phyloP scores from a whole-genome alignment of 257 asterid species.

The Ligustrum vulgare region DNA sequence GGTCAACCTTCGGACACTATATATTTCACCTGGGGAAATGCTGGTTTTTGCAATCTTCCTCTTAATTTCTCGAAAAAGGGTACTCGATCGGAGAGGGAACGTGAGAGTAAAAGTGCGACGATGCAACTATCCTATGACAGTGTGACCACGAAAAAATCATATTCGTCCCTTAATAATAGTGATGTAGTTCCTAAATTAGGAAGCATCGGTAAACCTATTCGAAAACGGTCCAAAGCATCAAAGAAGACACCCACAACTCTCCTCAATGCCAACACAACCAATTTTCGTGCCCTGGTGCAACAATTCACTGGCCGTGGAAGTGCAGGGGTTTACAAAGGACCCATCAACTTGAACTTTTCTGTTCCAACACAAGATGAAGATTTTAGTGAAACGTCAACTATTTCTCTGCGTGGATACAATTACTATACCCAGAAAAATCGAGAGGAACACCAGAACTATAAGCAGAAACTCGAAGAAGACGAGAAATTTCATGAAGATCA shows the following conservation, averaged over 20 bases:
- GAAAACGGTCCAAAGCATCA: slow-evolving; percentile 42
- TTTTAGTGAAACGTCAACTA: not conserved
- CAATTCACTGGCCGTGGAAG: slow-evolving; percentile 64
- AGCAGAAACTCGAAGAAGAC: not conserved
- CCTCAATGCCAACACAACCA: slow-evolving; percentile 40
- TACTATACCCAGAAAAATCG: not conserved
- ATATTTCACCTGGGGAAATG: not conserved
- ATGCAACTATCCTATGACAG: not conserved
- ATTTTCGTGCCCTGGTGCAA: slow-evolving; percentile 60
- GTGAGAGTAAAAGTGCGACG: not conserved
- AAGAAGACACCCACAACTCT: slow-evolving; percentile 41
- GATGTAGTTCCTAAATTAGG: slow-evolving; percentile 18
- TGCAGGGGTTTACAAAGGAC: slow-evolving; percentile 42
- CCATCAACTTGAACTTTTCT: slow-evolving; percentile 59
- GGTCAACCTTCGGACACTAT: not conserved
- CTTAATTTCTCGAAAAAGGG: not conserved
- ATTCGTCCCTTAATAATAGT: not conserved
- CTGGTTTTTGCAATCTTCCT: not conserved
- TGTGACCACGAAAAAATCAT: slow-evolving; percentile 5
- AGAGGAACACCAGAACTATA: not conserved
- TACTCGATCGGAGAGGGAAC: not conserved
- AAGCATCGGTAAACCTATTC: slow-evolving; percentile 19
- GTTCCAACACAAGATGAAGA: not conserved
- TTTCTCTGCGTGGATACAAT: not conserved
- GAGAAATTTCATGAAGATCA: not conserved